Evolutionary conservation across 192 early-diverging fungal species (phyloP).

Genomic region (Coemansia sp.): DNA sequence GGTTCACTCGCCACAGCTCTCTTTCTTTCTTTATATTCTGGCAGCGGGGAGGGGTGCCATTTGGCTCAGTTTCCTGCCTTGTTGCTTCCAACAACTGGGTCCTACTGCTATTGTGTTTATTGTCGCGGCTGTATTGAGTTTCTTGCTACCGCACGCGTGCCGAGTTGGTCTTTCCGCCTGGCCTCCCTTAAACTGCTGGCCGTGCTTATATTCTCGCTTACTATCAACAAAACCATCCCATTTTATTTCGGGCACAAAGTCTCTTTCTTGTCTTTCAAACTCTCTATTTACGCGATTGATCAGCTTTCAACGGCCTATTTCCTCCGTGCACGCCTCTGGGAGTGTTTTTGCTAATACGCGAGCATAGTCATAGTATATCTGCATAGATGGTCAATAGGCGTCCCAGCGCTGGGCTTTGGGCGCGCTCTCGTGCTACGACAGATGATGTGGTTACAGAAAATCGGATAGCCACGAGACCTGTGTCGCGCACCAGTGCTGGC

Average conservation of each 20-base stretch:
- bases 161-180: not conserved
- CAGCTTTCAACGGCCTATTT: too few relatives aligned
- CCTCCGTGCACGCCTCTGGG: too few relatives aligned
- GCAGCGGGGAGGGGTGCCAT: slow-evolving; percentile 4
- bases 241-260: too few relatives aligned
- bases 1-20: slow-evolving; percentile 5
- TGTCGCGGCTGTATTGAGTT: not conserved
- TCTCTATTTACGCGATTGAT: too few relatives aligned
- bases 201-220: not conserved
- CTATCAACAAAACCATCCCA: not conserved
- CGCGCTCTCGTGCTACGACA: not conserved
- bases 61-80: not conserved
- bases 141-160: slow-evolving; percentile 5
- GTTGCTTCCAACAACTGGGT: slow-evolving; percentile 7
- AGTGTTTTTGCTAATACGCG: not conserved
- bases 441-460: too few relatives aligned
- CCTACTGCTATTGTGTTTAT: slow-evolving; percentile 14
- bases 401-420: slow-evolving; percentile 1
- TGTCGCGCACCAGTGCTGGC: not conserved
- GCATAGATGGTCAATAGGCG: not conserved
- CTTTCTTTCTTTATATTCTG: not conserved
- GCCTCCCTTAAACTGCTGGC: not conserved
- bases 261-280: too few relatives aligned
- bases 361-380: not conserved
- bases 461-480: not conserved